Evolutionary conservation across 2,329 filamentous ascomycete genomes (phyloP).

Genomic region (Paramyrothecium roridum): DNA sequence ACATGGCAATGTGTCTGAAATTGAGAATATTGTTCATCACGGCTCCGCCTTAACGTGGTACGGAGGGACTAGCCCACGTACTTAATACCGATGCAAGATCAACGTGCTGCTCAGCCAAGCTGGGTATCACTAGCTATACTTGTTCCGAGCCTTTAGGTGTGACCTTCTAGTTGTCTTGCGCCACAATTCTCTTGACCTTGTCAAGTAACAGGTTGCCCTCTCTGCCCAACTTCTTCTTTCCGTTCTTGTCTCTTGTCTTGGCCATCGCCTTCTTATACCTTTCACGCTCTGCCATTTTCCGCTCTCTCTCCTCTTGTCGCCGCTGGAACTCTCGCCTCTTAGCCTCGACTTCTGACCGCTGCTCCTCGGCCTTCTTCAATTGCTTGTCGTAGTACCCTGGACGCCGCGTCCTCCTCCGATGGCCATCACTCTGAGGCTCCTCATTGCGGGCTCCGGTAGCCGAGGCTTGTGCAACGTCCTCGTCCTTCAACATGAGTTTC

Average conservation of each 20-base stretch:
- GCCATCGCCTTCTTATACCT: slow-evolving; percentile 66
- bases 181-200: slow-evolving; percentile 72
- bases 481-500: slow-evolving; percentile 36
- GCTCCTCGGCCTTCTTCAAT: slow-evolving; percentile 41
- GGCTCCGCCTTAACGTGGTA: too few relatives aligned
- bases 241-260: slow-evolving; percentile 71
- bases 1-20: too few relatives aligned
- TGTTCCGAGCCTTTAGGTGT: too few relatives aligned
- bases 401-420: slow-evolving; percentile 30
- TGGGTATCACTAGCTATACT: too few relatives aligned
- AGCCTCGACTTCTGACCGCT: slow-evolving; percentile 37
- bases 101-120: too few relatives aligned
- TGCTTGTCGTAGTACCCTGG: slow-evolving; percentile 67
- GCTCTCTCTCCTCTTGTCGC: slow-evolving; percentile 61
- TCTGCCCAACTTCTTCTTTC: slow-evolving; percentile 75
- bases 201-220: slow-evolving; percentile 77
- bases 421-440: slow-evolving; percentile 22
- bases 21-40: too few relatives aligned
- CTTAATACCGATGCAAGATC: too few relatives aligned
- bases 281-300: slow-evolving; percentile 62
- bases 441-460: slow-evolving; percentile 5
- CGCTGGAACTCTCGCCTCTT: slow-evolving; percentile 38
- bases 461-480: slow-evolving; percentile 29
- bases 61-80: too few relatives aligned
- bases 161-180: slow-evolving; percentile 18